Evolutionary conservation across 164 flowering plant species (phyloP), one percentile per base, ranked within the genome.

Genomic region (Annona cherimola): DNA sequence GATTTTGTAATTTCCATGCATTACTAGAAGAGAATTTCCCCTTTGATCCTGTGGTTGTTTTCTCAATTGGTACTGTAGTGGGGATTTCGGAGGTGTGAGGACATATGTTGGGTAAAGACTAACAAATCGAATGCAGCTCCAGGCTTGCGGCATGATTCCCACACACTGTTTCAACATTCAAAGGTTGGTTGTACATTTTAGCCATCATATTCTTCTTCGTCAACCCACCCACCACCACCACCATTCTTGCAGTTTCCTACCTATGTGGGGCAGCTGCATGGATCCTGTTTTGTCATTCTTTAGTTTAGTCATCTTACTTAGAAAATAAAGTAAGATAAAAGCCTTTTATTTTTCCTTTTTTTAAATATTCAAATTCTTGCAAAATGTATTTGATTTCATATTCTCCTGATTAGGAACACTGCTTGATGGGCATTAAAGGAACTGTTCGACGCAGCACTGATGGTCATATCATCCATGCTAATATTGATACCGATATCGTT

Each of bases 51-150:
- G 42, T 66, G 4, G 2, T 26, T 1, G 8, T 35, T 50, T 42
- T 35, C 20, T 9, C 57, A 39, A 42, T 72, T 62, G 66, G n/a
- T 73, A 45, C 19, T 82, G 70, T 76, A 95, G 99, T 95, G 99
- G 99, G 99, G 99, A 46, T 95, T 95, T 71, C 82, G 99, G 39
- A 89, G 99, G 76, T 95, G 99, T 80, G 99, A 95, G 80, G 99
- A 95, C 81, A 95, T 95, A 75, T 95, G 97, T 74, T 95, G 99
- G 99, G 99, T 95, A 75, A 95, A 95, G 84, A 95, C 99, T 41
- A 95, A 93, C 81, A 95, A 93, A 84, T 77, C 80, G n/a, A 91
- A 81, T 80, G 97, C 98, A 72, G 83, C 94, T 70, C 93, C 96
- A 39, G 94, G 92, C 11, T 69, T 89, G 82, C 90, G 94, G 5